Conservation (phyloP, 352 stramenopile genomes). For the Thalassiosira livingstoniorum region DNA sequence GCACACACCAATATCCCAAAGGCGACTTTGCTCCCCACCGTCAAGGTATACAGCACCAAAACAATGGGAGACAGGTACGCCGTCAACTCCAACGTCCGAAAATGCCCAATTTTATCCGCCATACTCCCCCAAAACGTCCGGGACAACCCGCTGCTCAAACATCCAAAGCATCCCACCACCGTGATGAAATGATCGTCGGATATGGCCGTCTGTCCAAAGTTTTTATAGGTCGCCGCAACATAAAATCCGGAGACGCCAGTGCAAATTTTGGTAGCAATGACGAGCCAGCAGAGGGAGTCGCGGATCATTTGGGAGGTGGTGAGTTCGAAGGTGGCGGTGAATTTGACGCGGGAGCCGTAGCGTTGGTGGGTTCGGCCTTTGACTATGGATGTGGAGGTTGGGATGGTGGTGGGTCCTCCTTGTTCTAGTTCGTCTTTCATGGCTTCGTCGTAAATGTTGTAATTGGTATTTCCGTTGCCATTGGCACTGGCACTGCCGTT, state of each 20-base stretch:
- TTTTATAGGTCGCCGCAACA: conserved; percentile 53
- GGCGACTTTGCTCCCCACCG: conserved; percentile 41
- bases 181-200: conserved; percentile 60
- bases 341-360: conserved; percentile 52
- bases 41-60: conserved; percentile 52
- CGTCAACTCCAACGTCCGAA: conserved; percentile 47
- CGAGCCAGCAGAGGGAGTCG: conserved; percentile 53
- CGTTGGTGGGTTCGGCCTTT: conserved; percentile 44
- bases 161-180: conserved; percentile 49
- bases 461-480: conserved; percentile 4
- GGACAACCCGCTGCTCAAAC: conserved; percentile 46
- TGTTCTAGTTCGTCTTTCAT: conserved; percentile 4
- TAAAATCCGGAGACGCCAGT: conserved; percentile 53
- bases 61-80: conserved; percentile 43
- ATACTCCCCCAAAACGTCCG: conserved; percentile 39
- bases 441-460: conserved; percentile 16
- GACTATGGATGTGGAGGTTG: conserved; percentile 7
- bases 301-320: conserved; percentile 55
- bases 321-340: conserved; percentile 41
- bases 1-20: conserved; percentile 44
- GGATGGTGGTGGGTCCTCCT: neutral
- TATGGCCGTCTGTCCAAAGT: conserved; percentile 38
- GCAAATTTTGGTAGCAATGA: conserved; percentile 45
- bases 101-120: conserved; percentile 51
- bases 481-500: neutral